phyloP scores from a whole-genome alignment of 768 basidiomycete species.

The Lentinula sp. region DNA sequence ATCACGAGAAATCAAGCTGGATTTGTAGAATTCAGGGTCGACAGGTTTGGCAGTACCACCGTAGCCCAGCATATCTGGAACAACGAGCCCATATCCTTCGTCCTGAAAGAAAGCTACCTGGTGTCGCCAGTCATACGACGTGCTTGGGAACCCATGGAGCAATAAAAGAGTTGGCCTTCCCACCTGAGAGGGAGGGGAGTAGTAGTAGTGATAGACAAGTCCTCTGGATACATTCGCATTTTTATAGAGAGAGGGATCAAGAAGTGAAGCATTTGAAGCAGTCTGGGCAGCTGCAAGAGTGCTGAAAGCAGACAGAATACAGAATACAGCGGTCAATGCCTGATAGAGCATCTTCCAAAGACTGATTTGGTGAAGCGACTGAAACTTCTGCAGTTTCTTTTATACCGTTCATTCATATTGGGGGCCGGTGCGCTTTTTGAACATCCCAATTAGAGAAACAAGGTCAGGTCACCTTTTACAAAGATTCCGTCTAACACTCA shows the following conservation, averaged over 20 bases:
- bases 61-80: slow-evolving; percentile 41
- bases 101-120: slow-evolving; percentile 21
- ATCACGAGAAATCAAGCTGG: slow-evolving; percentile 22
- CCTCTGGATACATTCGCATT: slow-evolving; percentile 13
- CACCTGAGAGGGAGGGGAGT: slow-evolving; percentile 2
- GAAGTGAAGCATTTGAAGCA: slow-evolving; percentile 9
- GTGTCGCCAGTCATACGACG: slow-evolving; percentile 35
- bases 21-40: slow-evolving; percentile 18
- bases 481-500: too few species aligned
- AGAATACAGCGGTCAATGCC: not conserved
- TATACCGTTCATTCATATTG: too few species aligned
- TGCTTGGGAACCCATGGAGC: slow-evolving; percentile 39
- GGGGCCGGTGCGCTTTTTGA: too few species aligned
- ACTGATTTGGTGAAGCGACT: not conserved
- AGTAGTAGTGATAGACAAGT: slow-evolving; percentile 16
- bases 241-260: slow-evolving; percentile 13
- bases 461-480: too few species aligned
- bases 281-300: not conserved
- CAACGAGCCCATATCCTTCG: slow-evolving; percentile 36
- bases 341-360: not conserved
- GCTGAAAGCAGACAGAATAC: not conserved
- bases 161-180: slow-evolving; percentile 31
- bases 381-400: not conserved
- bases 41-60: slow-evolving; percentile 25
- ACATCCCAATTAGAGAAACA: too few species aligned